Evolutionary conservation across 1,284 basidiomycete species (phyloP), one percentile per base, ranked within the genome.

Genomic region (Ceratorhiza oryzae-sativae): DNA sequence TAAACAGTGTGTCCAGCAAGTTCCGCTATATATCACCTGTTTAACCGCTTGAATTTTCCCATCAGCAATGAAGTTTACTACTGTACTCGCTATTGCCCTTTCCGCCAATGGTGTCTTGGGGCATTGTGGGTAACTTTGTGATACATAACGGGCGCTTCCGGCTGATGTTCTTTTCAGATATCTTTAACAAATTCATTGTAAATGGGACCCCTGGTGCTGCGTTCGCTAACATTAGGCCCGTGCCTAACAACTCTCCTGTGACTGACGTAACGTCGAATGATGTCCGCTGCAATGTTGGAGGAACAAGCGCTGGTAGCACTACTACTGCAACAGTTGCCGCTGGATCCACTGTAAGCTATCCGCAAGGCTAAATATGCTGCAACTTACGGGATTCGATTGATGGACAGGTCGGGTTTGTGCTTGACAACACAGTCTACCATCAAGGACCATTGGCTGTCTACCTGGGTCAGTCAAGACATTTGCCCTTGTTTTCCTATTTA

Each of bases 221-320:
- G 3, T 59, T 48, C 25, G 27, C 27, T 9, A 59, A 70, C 76
- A 77, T 85, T 65, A 83, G 84, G 70, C 76, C 85, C 18, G 80
- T 83, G 20, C 83, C 85, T 15, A 84, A 76, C 78, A 86, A 86
- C 79, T 84, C 84, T 75, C 85, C 85, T 12, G 84, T 86, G 56
- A 84, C 82, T 36, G 84, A 85, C 61, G 84, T 86, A 10, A 84
- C 82, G 27, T 84, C 83, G 27, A 84, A 76, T 2, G 84, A 86
- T 74, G 53, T 86, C 6, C 59, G 68, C 23, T 75, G 72, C 79
- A 86, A 85, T 74, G 84, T 85, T 71, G 83, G 83, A 71, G 84
- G 84, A 23, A 79, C 82, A 27, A 81, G 81, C 20, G 84, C 83
- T 4, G 74, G 81, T 9, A 77, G 77, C 48, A 82, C 83, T 23